Evolutionary conservation across 2,329 filamentous ascomycete genomes (phyloP).

Genomic region (Diplodia sapinea): DNA sequence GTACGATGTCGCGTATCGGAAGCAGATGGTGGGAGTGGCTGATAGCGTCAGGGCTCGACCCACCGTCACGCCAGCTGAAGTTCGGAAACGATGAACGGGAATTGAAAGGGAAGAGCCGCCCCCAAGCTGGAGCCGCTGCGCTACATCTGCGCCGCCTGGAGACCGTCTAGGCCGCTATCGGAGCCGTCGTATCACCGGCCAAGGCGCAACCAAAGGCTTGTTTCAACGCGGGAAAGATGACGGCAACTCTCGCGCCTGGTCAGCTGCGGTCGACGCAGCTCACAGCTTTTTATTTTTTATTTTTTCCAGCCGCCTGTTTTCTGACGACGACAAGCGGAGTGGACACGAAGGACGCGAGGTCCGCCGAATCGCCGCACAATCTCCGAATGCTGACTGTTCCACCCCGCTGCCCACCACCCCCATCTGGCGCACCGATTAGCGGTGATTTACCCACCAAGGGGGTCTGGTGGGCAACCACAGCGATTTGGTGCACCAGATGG

Average conservation of each 20-base stretch:
- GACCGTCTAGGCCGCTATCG: slow-evolving; percentile 5
- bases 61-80: slow-evolving; percentile 29
- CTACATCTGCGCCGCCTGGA: not conserved
- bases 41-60: slow-evolving; percentile 27
- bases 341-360: not conserved
- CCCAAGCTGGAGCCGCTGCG: not conserved
- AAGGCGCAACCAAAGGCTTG: not conserved
- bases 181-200: not conserved
- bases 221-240: not conserved
- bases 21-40: not conserved
- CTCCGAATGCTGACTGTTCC: slow-evolving; percentile 10
- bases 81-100: slow-evolving; percentile 30
- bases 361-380: slow-evolving; percentile 13
- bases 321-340: not conserved
- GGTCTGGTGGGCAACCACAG: too few relatives aligned
- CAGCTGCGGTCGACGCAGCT: not conserved
- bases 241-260: not conserved
- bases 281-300: not conserved
- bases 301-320: too few relatives aligned
- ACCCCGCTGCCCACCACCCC: too few relatives aligned
- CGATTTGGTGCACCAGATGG: too few relatives aligned
- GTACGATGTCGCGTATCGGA: slow-evolving; percentile 15
- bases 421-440: too few relatives aligned
- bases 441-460: too few relatives aligned
- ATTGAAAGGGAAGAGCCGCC: slow-evolving; percentile 10